Evolutionary conservation across 768 basidiomycete genomes (phyloP).

Genomic region (Leucosporidium creatinivorum): DNA sequence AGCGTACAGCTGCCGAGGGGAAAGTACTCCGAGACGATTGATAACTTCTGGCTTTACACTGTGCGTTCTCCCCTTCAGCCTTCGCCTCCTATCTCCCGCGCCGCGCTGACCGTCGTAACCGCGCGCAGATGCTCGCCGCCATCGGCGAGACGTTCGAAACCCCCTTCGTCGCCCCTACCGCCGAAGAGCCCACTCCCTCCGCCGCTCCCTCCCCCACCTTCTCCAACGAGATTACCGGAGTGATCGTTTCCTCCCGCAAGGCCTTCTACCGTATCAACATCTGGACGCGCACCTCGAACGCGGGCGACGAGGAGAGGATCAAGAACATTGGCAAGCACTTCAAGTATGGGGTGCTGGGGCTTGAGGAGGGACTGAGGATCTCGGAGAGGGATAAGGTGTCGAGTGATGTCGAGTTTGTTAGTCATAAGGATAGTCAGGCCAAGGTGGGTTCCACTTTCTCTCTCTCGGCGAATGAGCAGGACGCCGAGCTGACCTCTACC

Average conservation of each 20-base stretch:
- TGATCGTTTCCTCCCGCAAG: slow-evolving; percentile 88
- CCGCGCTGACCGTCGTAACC: too few relatives aligned
- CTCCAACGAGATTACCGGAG: slow-evolving; percentile 58
- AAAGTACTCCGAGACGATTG: slow-evolving; percentile 74
- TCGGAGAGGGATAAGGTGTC: slow-evolving; percentile 32
- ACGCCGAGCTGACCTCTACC: background rate
- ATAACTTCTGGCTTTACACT: slow-evolving; percentile 98
- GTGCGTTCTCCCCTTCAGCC: slow-evolving; percentile 47
- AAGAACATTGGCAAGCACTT: slow-evolving; percentile 52
- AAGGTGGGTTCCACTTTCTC: slow-evolving; percentile 14
- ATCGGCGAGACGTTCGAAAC: slow-evolving; percentile 99
- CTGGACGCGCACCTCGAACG: slow-evolving; percentile 85
- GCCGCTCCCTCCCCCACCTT: slow-evolving; percentile 44
- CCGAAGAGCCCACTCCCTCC: slow-evolving; percentile 23
- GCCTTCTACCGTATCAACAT: slow-evolving; percentile 94
- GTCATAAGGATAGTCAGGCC: slow-evolving; percentile 34
- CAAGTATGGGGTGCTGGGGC: slow-evolving; percentile 83
- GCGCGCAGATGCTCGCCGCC: slow-evolving; percentile 97
- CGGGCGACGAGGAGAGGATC: slow-evolving; percentile 36
- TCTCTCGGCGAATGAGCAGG: too few relatives aligned
- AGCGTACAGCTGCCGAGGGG: slow-evolving; percentile 94
- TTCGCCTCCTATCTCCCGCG: background rate
- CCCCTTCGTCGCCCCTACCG: slow-evolving; percentile 47
- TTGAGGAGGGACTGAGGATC: slow-evolving; percentile 24
- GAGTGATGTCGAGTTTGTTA: slow-evolving; percentile 38